Percentiles rank a stretch among this genome's conserved stretches.
phyloP scores from a whole-genome alignment of 1,139 yeast genomes.

The Diutina sp. region DNA sequence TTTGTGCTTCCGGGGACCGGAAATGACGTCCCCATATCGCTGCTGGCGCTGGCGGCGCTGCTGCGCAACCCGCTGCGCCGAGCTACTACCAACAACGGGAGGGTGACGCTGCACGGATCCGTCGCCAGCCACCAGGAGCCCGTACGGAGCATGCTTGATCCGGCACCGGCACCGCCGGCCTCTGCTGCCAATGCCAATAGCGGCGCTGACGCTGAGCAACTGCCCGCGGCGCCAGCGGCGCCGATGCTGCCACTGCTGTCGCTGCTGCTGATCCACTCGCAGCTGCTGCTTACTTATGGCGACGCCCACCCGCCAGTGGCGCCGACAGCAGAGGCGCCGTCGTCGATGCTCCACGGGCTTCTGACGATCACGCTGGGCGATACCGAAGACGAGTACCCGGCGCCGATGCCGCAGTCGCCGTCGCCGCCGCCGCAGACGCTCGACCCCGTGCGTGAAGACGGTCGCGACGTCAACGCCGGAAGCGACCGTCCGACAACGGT shows the following conservation, averaged over 20 bases:
- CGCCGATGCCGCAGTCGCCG: background rate
- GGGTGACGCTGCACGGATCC: background rate
- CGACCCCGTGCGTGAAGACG: background rate
- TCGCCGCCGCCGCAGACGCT: background rate
- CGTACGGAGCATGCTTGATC: background rate
- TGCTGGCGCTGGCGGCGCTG: background rate
- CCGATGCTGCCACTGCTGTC: background rate
- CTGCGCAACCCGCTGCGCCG: background rate
- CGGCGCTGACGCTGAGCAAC: background rate
- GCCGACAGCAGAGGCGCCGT: no score
- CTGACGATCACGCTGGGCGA: background rate
- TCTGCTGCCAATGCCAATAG: background rate
- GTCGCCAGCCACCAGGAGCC: background rate
- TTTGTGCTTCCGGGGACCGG: background rate
- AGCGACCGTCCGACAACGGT: background rate
- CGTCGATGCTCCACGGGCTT: background rate
- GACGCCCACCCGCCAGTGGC: background rate
- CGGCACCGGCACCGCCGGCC: background rate
- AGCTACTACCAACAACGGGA: background rate
- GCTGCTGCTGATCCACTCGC: background rate
- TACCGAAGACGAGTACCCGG: background rate
- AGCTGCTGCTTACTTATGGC: background rate
- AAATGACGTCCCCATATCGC: background rate
- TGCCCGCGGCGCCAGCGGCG: background rate
- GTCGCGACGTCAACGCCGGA: no score